Base-by-base conservation (phyloP, 2,329 filamentous ascomycete species). In the Trichoderma endophyticum region DNA sequence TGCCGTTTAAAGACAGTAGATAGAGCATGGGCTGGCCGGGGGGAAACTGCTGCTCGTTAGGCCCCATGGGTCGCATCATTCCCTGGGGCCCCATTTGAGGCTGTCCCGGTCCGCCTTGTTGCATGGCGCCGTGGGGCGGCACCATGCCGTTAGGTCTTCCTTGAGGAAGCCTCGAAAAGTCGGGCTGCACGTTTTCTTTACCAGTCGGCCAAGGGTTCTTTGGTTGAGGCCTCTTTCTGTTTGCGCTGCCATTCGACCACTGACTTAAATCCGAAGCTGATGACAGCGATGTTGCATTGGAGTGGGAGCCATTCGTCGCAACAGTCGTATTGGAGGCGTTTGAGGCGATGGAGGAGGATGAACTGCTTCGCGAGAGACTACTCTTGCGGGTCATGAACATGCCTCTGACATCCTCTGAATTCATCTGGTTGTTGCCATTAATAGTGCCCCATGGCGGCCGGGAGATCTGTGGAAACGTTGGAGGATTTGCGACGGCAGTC, bases 321-420 rank as follows among this genome's bases (percentile, higher is more conserved):
- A 92, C 84, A 70, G 91, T 92, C 2, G 91, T 89, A 12, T 83
- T 85, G 6, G 89, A 90, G 18, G 88, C 87, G 71, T 83, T 83
- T 36, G 89, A 91, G 15, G 93, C 92, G 75, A 97, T 86, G 60
- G 95, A 97, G 4, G 94, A 97, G 72, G 94, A 96, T 43, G 95
- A 98, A 85, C 94, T 97, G 79, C 92, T 92, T 81, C 95, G 91
- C 81, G 95, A 93, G 73, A 94, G 87, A 79, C 88, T 91, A 79
- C 88, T 91, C 84, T 97, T 98, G 77, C 94, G 93, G 79, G 93
- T 93, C 88, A 93, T 91, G 81, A 97, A 93, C 89, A 97, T 95
- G 82, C 92, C 91, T 84, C 92, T 90, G 76, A 92, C 90, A 83
- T 97, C 93, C 84, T 97, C 94, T 81, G 91, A 84, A 83, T 92